phyloP scores from a whole-genome alignment of 495 filamentous ascomycete species.

The Aspergillus mulundensis region DNA sequence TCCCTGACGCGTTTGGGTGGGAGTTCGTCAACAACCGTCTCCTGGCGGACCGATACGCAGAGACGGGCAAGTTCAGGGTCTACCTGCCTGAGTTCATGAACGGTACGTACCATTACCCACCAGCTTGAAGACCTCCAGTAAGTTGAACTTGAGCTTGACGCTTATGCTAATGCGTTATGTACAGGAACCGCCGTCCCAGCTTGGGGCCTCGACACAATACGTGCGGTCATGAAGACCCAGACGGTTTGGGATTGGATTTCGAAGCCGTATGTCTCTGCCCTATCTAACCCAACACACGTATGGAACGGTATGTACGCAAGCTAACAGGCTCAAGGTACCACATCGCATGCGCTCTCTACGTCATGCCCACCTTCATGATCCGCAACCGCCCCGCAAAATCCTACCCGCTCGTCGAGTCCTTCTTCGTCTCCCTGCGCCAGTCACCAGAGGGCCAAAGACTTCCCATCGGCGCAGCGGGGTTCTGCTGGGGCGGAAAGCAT shows the following conservation, averaged over 20 bases:
- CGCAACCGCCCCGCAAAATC: slow-evolving; percentile 28
- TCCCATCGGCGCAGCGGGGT: slow-evolving; percentile 49
- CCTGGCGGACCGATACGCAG: slow-evolving; percentile 50
- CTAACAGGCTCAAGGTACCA: slow-evolving; percentile 15
- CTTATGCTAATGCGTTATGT: too few species aligned
- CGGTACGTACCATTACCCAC: slow-evolving; percentile 42
- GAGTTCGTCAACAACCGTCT: slow-evolving; percentile 48
- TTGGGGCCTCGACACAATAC: slow-evolving; percentile 12
- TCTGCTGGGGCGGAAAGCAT: slow-evolving; percentile 60
- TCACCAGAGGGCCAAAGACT: slow-evolving; percentile 20
- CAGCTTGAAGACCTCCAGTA: too few species aligned
- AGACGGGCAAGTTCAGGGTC: slow-evolving; percentile 43
- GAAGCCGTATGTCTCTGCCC: slow-evolving; percentile 15
- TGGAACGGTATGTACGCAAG: too few species aligned
- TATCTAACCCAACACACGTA: background rate
- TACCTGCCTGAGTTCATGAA: slow-evolving; percentile 60
- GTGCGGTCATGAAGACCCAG: slow-evolving; percentile 1
- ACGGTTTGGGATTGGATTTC: slow-evolving; percentile 12
- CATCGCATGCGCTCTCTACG: slow-evolving; percentile 11
- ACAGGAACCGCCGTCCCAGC: slow-evolving; percentile 16
- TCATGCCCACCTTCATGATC: slow-evolving; percentile 33
- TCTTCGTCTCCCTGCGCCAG: slow-evolving; percentile 43
- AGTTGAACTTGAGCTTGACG: too few species aligned
- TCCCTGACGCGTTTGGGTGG: slow-evolving; percentile 60
- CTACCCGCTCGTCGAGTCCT: slow-evolving; percentile 43